Conservation (phyloP, 176 grass and related monocot genomes). For the Musa beccarii region DNA sequence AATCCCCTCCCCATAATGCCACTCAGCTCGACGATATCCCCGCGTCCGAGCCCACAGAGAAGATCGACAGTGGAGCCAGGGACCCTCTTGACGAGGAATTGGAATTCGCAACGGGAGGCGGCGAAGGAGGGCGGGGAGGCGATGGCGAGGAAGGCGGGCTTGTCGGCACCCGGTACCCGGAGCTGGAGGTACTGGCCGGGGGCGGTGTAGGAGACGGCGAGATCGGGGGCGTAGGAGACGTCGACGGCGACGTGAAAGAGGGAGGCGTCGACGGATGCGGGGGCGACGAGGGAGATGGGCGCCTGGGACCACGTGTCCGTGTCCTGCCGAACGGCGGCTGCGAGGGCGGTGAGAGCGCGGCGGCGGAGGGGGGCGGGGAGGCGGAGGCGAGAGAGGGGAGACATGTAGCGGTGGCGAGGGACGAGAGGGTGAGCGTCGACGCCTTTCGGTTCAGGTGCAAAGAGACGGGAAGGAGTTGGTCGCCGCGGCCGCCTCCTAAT, state of each 20-base stretch:
- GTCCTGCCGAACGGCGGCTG: conserved; percentile 1
- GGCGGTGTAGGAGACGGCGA: conserved; percentile 47
- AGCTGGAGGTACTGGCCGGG: conserved; percentile 82
- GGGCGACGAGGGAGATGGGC: conserved; percentile 37
- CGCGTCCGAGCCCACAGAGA: conserved; percentile 45
- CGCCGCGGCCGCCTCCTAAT: too few relatives aligned
- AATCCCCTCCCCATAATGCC: conserved; percentile 73
- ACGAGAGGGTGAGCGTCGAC: background rate
- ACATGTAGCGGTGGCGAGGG: conserved; percentile 14
- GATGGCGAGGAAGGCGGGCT: conserved; percentile 67
- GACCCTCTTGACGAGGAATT: conserved; percentile 70
- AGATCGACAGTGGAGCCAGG: conserved; percentile 48
- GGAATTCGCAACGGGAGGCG: conserved; percentile 17
- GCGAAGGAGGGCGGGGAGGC: conserved; percentile 46
- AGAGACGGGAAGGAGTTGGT: too few relatives aligned
- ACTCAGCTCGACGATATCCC: conserved; percentile 67
- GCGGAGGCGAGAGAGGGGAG: conserved; percentile 19
- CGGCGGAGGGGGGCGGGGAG: background rate
- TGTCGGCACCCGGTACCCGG: conserved; percentile 27
- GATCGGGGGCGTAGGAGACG: conserved; percentile 34
- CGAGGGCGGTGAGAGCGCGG: background rate
- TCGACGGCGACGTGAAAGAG: conserved; percentile 69
- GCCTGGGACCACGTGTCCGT: conserved; percentile 52
- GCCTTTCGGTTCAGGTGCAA: background rate
- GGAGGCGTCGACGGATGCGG: conserved; percentile 59